phyloP scores from a whole-genome alignment of 306 rosid species.

The Fragaria vesca region DNA sequence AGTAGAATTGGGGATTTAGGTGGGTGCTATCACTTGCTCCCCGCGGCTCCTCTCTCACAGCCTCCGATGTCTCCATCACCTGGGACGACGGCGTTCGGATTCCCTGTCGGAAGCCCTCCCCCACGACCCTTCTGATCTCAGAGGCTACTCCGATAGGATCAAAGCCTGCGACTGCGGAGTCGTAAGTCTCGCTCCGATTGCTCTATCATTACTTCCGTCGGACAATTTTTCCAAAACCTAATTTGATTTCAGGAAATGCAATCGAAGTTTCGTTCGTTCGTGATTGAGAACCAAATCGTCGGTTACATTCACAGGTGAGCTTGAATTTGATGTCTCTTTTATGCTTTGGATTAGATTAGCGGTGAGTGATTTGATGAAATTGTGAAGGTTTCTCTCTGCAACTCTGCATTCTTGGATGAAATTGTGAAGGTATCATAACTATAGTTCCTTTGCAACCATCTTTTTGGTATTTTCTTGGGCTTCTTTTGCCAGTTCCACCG shows the following conservation, averaged over 20 bases:
- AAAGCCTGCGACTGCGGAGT: slow-evolving; percentile 68
- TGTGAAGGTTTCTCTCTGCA: no score
- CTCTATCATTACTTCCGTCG: not conserved
- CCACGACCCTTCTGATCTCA: slow-evolving; percentile 49
- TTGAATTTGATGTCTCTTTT: not conserved
- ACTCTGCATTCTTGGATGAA: no score
- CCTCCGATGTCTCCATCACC: slow-evolving; percentile 35
- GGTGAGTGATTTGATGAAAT: slow-evolving; percentile 2
- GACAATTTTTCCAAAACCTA: not conserved
- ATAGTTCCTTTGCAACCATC: no score
- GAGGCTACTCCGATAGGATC: slow-evolving; percentile 64
- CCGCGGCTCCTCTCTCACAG: slow-evolving; percentile 25
- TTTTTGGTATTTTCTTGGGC: not conserved
- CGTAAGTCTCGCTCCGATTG: slow-evolving; percentile 37
- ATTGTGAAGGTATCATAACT: no score
- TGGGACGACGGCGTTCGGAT: slow-evolving; percentile 55
- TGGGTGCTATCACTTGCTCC: no score
- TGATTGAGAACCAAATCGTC: slow-evolving; percentile 53
- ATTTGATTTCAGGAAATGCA: slow-evolving; percentile 53
- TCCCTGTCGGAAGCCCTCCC: slow-evolving; percentile 33
- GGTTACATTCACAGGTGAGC: slow-evolving; percentile 82
- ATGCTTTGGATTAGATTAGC: not conserved
- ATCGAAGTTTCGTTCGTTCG: slow-evolving; percentile 69
- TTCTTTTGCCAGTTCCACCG: no score
- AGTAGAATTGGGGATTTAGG: no score